These are phyloP conservation scores for Phaeosphaeria sp. DNA, from an alignment of 2,329 filamentous ascomycete genomes.

Conservation along the genomic window DNA sequence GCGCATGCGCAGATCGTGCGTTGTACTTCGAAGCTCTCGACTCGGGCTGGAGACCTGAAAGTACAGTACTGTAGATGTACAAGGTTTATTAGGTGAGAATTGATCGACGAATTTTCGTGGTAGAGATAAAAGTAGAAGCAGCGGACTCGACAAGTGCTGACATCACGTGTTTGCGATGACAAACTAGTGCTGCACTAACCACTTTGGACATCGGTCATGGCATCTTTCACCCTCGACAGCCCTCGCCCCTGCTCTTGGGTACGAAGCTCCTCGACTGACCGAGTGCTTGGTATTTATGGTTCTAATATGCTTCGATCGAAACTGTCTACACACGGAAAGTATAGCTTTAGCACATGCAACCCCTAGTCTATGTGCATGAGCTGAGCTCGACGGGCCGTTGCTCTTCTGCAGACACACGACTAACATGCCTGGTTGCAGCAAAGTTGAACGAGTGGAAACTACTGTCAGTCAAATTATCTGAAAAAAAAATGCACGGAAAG, in stretches of 20 bases:
- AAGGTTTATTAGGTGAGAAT: neutral
- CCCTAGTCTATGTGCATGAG: no score
- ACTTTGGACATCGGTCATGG: neutral
- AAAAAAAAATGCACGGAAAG: neutral
- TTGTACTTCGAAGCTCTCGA: neutral
- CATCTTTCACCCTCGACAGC: neutral
- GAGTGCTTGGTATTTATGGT: no score
- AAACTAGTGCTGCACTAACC: neutral
- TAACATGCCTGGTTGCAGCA: neutral
- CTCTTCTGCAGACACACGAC: no score
- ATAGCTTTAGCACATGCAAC: no score
- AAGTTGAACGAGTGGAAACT: neutral
- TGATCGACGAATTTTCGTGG: neutral
- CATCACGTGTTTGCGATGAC: neutral
- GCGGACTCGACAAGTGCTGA: no score
- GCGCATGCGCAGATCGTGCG: neutral
- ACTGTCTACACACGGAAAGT: no score
- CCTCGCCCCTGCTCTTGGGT: no score
- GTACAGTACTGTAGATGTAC: neutral
- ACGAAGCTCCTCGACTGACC: no score
- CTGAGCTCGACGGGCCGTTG: no score
- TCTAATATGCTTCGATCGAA: no score
- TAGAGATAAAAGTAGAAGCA: neutral
- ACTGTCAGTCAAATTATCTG: neutral
- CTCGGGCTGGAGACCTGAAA: no score